phyloP scores from a whole-genome alignment of 163 green algal species.

The Chloroidium sp. region DNA sequence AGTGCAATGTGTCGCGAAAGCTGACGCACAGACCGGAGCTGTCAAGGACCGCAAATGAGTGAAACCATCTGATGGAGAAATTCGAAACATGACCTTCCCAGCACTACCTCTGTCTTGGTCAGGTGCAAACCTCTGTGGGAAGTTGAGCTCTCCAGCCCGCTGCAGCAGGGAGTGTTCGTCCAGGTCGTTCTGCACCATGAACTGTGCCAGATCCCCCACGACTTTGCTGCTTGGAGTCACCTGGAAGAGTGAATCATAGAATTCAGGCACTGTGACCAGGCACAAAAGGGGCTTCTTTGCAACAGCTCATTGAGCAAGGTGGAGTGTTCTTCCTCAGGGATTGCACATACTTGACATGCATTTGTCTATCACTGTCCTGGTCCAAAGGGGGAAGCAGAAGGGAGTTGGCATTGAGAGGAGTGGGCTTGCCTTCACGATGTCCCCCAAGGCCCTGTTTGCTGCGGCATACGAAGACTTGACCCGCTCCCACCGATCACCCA shows the following conservation, averaged over 20 bases:
- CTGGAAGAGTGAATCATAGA: constrained; percentile 16
- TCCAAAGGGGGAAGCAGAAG: background rate
- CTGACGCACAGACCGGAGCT: too few species aligned
- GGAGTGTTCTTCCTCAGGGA: too few species aligned
- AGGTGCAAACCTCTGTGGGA: constrained; percentile 46
- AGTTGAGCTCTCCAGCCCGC: constrained; percentile 62
- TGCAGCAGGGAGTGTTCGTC: constrained; percentile 70
- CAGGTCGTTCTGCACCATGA: constrained; percentile 91
- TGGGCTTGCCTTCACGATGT: constrained; percentile 81
- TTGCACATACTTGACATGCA: too few species aligned
- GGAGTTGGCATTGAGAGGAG: too few species aligned
- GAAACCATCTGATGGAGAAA: too few species aligned
- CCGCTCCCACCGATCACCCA: constrained; percentile 75
- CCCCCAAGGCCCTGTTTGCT: constrained; percentile 77
- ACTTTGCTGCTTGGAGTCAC: constrained; percentile 74
- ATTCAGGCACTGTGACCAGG: background rate
- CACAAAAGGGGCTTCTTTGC: background rate
- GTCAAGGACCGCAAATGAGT: too few species aligned
- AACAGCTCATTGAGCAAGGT: background rate
- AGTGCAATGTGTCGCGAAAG: too few species aligned
- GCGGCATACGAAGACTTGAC: constrained; percentile 80
- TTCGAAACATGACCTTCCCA: too few species aligned
- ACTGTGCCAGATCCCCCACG: constrained; percentile 91
- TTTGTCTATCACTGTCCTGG: background rate
- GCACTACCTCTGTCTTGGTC: background rate